phyloP scores from a whole-genome alignment of 495 filamentous ascomycete species.

The Xylaria flabelliformis region DNA sequence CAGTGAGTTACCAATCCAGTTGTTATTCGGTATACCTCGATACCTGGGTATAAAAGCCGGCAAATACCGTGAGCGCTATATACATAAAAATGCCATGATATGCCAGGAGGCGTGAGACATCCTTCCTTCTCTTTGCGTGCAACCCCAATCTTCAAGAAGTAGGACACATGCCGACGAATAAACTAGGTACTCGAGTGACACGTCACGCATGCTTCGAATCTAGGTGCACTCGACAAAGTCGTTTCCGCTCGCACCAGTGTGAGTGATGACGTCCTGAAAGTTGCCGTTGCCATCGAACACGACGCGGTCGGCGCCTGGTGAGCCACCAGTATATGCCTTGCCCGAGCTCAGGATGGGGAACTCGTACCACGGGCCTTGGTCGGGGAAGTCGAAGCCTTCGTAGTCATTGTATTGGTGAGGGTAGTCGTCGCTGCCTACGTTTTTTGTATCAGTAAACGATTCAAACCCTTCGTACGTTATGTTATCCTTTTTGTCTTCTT shows the following conservation, averaged over 20 bases:
- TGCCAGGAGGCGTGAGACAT: not conserved
- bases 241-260: constrained; percentile 70
- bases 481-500: not conserved
- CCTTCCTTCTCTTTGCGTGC: not conserved
- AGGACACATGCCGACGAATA: not conserved
- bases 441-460: constrained; percentile 8
- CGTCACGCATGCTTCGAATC: not conserved
- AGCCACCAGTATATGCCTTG: constrained; percentile 65
- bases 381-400: constrained; percentile 73
- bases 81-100: constrained; percentile 7
- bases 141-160: not conserved
- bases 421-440: constrained; percentile 55
- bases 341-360: constrained; percentile 68
- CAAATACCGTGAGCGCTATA: not conserved
- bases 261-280: constrained; percentile 68
- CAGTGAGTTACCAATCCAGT: not conserved
- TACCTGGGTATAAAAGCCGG: constrained; percentile 18
- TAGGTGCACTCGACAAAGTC: constrained; percentile 65
- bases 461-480: not conserved
- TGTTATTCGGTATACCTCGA: constrained; percentile 1
- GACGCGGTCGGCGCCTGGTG: constrained; percentile 74
- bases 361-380: constrained; percentile 66
- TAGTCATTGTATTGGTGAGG: constrained; percentile 77
- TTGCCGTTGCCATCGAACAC: constrained; percentile 63
- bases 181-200: not conserved